Evolutionary conservation across 345 rosid genomes (phyloP).

Genomic region (Melaleuca alternifolia): DNA sequence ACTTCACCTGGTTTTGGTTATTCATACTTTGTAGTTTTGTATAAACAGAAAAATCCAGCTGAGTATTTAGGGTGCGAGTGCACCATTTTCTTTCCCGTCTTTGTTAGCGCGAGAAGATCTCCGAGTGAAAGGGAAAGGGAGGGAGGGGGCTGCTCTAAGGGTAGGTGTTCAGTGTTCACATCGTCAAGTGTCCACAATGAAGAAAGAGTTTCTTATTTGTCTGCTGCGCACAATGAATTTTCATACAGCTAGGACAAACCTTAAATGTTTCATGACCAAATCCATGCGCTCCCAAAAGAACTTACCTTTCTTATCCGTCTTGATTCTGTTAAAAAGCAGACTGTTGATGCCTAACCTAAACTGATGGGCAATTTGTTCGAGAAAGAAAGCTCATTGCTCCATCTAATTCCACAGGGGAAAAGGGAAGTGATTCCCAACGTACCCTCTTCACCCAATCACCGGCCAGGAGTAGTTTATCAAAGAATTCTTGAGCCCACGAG

Average conservation of each 20-base stretch:
- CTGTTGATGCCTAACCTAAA: neutral
- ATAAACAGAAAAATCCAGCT: neutral
- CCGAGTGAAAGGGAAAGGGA: neutral
- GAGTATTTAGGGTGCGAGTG: neutral
- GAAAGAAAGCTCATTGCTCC: neutral
- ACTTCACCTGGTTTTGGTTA: neutral
- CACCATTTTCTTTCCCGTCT: neutral
- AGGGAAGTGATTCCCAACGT: neutral
- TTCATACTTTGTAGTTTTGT: neutral
- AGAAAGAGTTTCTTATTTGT: neutral
- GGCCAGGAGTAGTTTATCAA: too few species aligned
- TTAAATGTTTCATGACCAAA: neutral
- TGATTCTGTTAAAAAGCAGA: fast-evolving
- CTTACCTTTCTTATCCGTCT: neutral
- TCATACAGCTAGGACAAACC: fast-evolving
- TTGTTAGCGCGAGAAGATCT: neutral
- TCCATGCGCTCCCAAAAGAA: neutral
- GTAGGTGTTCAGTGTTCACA: neutral
- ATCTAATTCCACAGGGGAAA: neutral
- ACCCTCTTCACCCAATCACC: too few species aligned
- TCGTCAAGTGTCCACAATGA: neutral
- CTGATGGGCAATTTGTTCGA: neutral
- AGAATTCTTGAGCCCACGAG: neutral
- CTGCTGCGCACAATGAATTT: neutral
- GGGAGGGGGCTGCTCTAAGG: neutral